Evolutionary conservation across 352 stramenopile species (phyloP), one percentile per base, ranked within the genome.

Genomic region (Saprolegnia parasitica): DNA sequence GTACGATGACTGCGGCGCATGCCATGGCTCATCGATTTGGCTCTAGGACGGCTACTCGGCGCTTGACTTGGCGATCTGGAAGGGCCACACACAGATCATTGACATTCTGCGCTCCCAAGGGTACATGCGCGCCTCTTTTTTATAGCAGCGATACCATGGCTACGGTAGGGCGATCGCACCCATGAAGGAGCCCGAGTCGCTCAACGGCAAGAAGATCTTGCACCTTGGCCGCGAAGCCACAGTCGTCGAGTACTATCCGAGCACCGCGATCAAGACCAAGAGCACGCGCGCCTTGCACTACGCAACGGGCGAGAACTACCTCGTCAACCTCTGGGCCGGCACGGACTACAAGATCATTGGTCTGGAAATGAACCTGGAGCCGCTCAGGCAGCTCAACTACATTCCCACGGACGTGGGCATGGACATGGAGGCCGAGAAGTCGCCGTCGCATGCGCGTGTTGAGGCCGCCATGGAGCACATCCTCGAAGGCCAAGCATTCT

Each of bases 311-410:
- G 81, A 89, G 65, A 81, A 79, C 57, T 89, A 84, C 70, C 75
- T 93, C 9, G 85, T 93, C 71, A 90, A 90, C 65, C 79, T 93
- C 10, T 93, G 85, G 85, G 83, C 83, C 4, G 85, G 85, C 18
- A 89, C 81, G 11, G 85, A 93, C 72, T 93, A 93, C 76, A 87
- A 89, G 61, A 93, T 93, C 73, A 58, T 90, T 32, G 85, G 84
- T 57, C 72, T 72, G 24, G 90, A 93, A 46, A 79, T 81, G 65
- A 86, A 90, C 66, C 87, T 80, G 56, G 83, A 91, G 47, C 81
- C 89, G 55, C 74, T 91, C 9, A 81, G 79, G 67, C 83, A 88
- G 50, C 76, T 86, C 60, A 79, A 89, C 57, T 91, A 87, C 74
- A 78, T 85, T 62, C 89, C 88, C 54, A 78, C 80, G 9, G 85